Percentiles rank a stretch among this genome's conserved stretches.
These are phyloP conservation scores for Talaromyces stipitatus DNA, from an alignment of 495 filamentous ascomycete genomes.

Conservation along the genomic window DNA sequence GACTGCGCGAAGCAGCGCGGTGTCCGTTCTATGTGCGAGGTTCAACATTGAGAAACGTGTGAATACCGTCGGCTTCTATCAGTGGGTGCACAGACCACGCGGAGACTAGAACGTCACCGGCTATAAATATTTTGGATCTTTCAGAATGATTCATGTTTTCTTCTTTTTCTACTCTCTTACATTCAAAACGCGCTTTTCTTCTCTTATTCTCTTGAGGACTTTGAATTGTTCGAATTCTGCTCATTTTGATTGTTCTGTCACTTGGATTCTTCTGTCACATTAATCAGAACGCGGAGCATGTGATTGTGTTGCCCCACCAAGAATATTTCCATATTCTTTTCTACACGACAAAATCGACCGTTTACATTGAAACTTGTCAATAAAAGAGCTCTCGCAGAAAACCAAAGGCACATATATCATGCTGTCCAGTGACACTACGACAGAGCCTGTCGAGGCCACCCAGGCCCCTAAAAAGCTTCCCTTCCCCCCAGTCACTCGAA, in stretches of 20 bases:
- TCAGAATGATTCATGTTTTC: background rate
- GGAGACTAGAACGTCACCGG: background rate
- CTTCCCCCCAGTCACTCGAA: conserved; percentile 74
- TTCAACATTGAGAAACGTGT: background rate
- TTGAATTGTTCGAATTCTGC: too few species aligned
- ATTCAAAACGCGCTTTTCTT: background rate
- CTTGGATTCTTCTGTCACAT: too few species aligned
- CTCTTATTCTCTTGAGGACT: background rate
- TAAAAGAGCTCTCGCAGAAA: background rate
- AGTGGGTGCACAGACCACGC: conserved; percentile 2
- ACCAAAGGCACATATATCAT: background rate
- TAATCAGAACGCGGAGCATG: background rate
- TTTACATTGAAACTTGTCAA: background rate
- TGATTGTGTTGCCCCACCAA: background rate
- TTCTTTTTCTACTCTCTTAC: background rate
- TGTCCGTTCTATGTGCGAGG: background rate
- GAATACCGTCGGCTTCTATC: background rate
- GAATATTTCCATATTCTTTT: background rate
- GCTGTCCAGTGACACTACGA: background rate
- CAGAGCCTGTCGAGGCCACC: background rate
- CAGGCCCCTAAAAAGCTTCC: conserved; percentile 38
- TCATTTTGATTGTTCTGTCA: too few species aligned
- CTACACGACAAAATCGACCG: background rate
- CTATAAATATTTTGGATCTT: background rate
- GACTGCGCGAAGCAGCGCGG: background rate